These are phyloP conservation scores for Aspergillus ellipticus DNA, from an alignment of 495 filamentous ascomycete genomes.

Conservation along the genomic window DNA sequence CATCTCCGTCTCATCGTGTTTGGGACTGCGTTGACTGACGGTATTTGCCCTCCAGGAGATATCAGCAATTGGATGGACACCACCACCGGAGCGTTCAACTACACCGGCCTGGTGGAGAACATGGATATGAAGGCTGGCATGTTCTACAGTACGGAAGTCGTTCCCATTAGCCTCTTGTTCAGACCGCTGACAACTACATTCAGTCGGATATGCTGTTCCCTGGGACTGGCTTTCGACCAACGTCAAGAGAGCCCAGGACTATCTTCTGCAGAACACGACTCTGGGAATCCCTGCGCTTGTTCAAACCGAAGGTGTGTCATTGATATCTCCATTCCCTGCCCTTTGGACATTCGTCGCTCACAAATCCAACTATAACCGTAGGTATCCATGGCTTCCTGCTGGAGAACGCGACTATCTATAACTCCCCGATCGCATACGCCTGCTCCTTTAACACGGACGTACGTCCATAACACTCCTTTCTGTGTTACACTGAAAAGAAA, in stretches of 20 bases:
- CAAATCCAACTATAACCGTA: too few relatives aligned
- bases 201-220: conserved; percentile 59
- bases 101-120: conserved; percentile 58
- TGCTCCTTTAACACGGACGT: conserved; percentile 59
- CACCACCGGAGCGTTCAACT: conserved; percentile 56
- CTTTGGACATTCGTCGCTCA: too few relatives aligned
- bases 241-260: conserved; percentile 60
- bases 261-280: conserved; percentile 58
- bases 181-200: background rate
- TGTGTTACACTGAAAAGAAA: background rate
- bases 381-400: conserved; percentile 66
- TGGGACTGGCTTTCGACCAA: conserved; percentile 60
- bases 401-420: conserved; percentile 71
- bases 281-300: conserved; percentile 67
- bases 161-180: background rate
- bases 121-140: conserved; percentile 59
- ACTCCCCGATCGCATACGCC: conserved; percentile 65
- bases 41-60: conserved; percentile 41
- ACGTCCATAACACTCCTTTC: background rate
- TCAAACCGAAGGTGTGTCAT: conserved; percentile 57
- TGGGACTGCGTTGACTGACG: background rate
- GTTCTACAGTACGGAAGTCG: conserved; percentile 50
- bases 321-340: too few relatives aligned
- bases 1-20: background rate
- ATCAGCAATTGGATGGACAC: conserved; percentile 67